Evolutionary conservation across 805 yeast species (phyloP).

Genomic region (Zygosaccharomyces pseudorouxii): DNA sequence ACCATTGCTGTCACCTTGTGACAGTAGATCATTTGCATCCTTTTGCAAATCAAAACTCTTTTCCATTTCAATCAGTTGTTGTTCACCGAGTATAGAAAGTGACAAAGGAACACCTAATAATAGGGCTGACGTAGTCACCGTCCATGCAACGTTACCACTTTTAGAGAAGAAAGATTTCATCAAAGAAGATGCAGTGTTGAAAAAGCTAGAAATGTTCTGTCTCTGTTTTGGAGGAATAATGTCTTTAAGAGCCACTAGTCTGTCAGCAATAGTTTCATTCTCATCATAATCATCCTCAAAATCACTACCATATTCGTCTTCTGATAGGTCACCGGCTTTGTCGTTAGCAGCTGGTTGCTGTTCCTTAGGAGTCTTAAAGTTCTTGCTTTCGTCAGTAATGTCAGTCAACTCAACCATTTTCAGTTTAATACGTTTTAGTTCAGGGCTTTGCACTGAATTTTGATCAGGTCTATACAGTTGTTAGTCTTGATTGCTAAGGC

Average conservation of each 20-base stretch:
- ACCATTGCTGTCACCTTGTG: constrained; percentile 58
- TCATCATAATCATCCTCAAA: constrained; percentile 65
- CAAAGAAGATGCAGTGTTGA: constrained; percentile 37
- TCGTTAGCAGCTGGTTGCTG: constrained; percentile 53
- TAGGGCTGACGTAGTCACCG: constrained; percentile 73
- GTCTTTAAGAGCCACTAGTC: constrained; percentile 88
- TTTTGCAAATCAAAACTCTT: constrained; percentile 81
- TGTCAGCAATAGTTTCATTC: constrained; percentile 79
- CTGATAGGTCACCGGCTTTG: constrained; percentile 41
- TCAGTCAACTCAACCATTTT: constrained; percentile 37
- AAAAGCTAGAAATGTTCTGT: constrained; percentile 38
- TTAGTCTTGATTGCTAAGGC: background rate
- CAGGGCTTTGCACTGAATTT: background rate
- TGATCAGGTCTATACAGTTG: background rate
- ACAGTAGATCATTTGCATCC: constrained; percentile 68
- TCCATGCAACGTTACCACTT: constrained; percentile 80
- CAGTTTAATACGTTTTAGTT: background rate
- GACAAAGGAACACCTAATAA: constrained; percentile 91
- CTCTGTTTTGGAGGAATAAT: constrained; percentile 87
- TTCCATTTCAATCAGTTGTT: constrained; percentile 90
- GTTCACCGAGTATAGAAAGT: constrained; percentile 83
- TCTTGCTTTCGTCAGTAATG: constrained; percentile 28
- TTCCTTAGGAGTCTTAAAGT: constrained; percentile 20
- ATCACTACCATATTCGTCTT: constrained; percentile 48
- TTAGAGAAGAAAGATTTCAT: constrained; percentile 47